Evolutionary conservation across 23 red algal genomes (phyloP).

Genomic region (Gracilariopsis chorda): DNA sequence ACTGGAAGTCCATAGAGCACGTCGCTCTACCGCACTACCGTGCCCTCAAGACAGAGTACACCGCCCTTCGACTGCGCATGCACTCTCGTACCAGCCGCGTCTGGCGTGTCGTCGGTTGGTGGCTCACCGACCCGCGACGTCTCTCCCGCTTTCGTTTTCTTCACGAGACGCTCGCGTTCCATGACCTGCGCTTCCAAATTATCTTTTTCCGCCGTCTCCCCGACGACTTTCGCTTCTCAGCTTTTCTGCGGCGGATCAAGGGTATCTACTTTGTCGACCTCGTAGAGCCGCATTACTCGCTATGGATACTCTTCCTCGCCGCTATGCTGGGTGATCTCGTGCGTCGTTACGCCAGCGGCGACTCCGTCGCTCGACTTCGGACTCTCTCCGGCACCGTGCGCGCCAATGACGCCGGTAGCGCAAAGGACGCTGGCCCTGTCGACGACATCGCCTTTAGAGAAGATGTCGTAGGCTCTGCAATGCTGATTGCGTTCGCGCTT

Average conservation of each 20-base stretch:
- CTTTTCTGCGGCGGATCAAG: conserved; percentile 67
- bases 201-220: conserved; percentile 62
- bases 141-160: conserved; percentile 33
- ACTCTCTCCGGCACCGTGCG: background rate
- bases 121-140: conserved; percentile 26
- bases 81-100: background rate
- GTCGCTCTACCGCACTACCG: conserved; percentile 43
- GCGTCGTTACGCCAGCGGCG: conserved; percentile 15
- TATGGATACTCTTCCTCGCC: conserved; percentile 40
- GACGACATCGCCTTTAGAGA: background rate
- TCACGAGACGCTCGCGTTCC: conserved; percentile 67
- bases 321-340: conserved; percentile 27
- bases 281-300: conserved; percentile 70
- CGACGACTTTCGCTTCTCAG: conserved; percentile 70
- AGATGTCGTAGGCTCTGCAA: background rate
- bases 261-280: conserved; percentile 39
- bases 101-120: conserved; percentile 39
- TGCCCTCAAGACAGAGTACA: conserved; percentile 59
- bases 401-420: background rate
- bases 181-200: conserved; percentile 81
- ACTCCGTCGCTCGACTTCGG: background rate
- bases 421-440: background rate
- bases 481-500: conserved; percentile 18
- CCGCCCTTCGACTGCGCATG: background rate
- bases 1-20: conserved; percentile 54